A percentile compares a stretch with the other conserved stretches of the same genome.
Conservation (phyloP, 2,329 filamentous ascomycete genomes). For the Colletotrichum euphorbiae region DNA sequence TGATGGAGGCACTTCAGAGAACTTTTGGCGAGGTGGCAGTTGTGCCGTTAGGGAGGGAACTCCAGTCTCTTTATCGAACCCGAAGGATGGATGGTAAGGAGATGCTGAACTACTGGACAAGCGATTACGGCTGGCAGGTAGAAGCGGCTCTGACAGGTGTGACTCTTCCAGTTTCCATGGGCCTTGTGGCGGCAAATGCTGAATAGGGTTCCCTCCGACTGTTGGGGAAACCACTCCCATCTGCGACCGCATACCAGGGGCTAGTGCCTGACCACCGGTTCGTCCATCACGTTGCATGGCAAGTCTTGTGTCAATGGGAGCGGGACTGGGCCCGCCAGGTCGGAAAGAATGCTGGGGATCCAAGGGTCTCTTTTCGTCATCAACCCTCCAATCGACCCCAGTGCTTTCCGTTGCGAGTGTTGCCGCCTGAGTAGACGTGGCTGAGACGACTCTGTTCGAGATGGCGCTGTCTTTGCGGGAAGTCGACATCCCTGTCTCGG, state of each 20-base stretch:
- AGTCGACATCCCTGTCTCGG: conserved; percentile 20
- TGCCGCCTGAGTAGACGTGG: conserved; percentile 35
- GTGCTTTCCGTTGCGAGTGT: conserved; percentile 33
- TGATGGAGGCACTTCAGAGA: conserved; percentile 60
- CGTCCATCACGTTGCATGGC: conserved; percentile 38
- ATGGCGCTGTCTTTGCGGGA: conserved; percentile 26
- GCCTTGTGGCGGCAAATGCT: conserved; percentile 56
- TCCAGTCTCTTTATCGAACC: conserved; percentile 66
- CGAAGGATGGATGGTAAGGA: conserved; percentile 52
- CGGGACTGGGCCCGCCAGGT: conserved; percentile 16
- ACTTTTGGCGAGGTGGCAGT: conserved; percentile 44
- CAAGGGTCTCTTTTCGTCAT: conserved; percentile 34
- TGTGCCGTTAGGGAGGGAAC: conserved; percentile 36
- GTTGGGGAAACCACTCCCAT: conserved; percentile 31
- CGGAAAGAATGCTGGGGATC: conserved; percentile 22
- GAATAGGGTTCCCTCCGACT: conserved; percentile 50
- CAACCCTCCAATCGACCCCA: conserved; percentile 21
- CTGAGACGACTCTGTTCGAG: conserved; percentile 18
- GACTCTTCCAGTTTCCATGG: conserved; percentile 68
- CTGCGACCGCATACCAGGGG: conserved; percentile 30
- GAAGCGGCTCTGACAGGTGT: conserved; percentile 62
- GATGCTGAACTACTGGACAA: conserved; percentile 38
- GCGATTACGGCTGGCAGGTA: conserved; percentile 42
- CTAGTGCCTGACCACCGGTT: conserved; percentile 42
- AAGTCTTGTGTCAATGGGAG: conserved; percentile 18